phyloP scores from a whole-genome alignment of 345 rosid genomes.

The Orychophragmus violaceus region DNA sequence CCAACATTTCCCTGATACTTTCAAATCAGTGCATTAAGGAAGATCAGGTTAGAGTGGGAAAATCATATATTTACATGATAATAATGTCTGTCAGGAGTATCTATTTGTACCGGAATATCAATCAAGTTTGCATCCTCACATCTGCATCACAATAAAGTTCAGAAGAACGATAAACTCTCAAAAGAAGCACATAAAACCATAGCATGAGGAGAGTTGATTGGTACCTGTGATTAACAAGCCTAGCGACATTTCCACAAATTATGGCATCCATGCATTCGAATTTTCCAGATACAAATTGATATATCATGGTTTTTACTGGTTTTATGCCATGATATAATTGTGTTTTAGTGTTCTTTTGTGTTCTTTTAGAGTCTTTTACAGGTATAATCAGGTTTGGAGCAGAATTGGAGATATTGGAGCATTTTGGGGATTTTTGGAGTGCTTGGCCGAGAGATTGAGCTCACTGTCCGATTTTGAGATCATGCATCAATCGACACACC shows the following conservation, averaged over 20 bases:
- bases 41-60: not conserved
- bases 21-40: not conserved
- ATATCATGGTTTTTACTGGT: too few species aligned
- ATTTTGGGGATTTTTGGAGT: too few species aligned
- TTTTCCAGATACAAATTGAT: too few species aligned
- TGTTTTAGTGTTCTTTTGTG: too few species aligned
- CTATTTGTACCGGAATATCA: conserved; percentile 91
- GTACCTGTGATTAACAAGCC: conserved; percentile 92
- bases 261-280: conserved; percentile 89
- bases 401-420: too few species aligned
- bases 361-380: too few species aligned
- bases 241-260: conserved; percentile 66
- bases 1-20: conserved; percentile 5
- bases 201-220: conserved; percentile 1
- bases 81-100: conserved; percentile 76
- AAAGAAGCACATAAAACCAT: not conserved
- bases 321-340: too few species aligned
- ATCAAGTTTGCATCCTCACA: conserved; percentile 81
- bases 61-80: conserved; percentile 57
- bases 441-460: too few species aligned
- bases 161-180: not conserved
- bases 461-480: too few species aligned
- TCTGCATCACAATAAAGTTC: conserved; percentile 34
- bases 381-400: too few species aligned
- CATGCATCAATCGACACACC: too few species aligned